These are phyloP conservation scores for Claviceps spartinae DNA, from an alignment of 2,329 filamentous ascomycete species.

Conservation along the genomic window DNA sequence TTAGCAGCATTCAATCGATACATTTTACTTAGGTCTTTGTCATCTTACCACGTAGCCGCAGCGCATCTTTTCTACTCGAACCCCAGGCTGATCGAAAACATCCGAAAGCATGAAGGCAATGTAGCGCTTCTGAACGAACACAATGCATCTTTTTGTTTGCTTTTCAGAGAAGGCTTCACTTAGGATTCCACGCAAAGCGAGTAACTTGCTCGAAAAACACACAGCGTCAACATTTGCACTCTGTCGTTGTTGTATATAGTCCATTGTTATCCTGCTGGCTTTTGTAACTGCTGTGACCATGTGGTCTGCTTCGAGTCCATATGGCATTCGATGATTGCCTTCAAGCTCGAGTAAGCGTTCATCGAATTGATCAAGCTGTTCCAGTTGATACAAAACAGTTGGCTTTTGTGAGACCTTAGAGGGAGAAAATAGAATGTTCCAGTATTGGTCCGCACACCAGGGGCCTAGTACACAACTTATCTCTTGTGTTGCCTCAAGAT, in stretches of 20 bases:
- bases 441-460: slow-evolving; percentile 78
- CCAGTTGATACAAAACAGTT: slow-evolving; percentile 28
- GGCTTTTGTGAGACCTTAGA: slow-evolving; percentile 45
- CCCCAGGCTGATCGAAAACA: slow-evolving; percentile 43
- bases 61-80: slow-evolving; percentile 45
- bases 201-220: slow-evolving; percentile 60
- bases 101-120: slow-evolving; percentile 62
- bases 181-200: slow-evolving; percentile 47
- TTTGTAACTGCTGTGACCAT: background rate
- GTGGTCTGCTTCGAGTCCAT: background rate
- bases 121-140: slow-evolving; percentile 71
- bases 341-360: background rate
- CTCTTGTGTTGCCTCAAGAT: slow-evolving; percentile 45
- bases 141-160: slow-evolving; percentile 47
- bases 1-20: background rate
- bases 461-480: slow-evolving; percentile 56
- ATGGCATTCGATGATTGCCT: background rate
- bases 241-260: background rate
- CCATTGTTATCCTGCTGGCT: background rate
- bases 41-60: slow-evolving; percentile 46
- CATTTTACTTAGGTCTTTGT: background rate
- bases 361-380: background rate
- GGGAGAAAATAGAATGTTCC: slow-evolving; percentile 51
- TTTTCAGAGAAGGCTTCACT: slow-evolving; percentile 50
- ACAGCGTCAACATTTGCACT: slow-evolving; percentile 8